Base-by-base conservation (phyloP, 768 basidiomycete species). In the Mycena pura region DNA sequence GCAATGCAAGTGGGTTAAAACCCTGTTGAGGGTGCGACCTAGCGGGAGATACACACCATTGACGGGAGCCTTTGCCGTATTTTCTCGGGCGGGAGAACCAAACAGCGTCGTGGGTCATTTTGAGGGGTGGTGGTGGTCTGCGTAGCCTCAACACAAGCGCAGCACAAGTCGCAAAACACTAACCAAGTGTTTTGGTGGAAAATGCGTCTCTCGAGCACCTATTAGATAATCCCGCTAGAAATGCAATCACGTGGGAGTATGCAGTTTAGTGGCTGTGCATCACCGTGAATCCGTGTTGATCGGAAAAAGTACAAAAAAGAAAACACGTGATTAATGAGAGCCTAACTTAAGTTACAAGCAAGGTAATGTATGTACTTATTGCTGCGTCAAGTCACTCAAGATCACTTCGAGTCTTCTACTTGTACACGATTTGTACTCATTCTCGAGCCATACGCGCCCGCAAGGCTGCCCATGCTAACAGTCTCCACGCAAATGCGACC, bases 71-170 rank as follows among this genome's bases (percentile, higher is more conserved):
- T 82, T 96, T 96, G 76, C 95, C 95, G 81, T 71, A 96, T 79
- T 93, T 96, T 78, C 95, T 87, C 64, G 95, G 95, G 73, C 92
- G 92, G 78, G 93, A 94, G 81, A 95, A 95, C 95, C 95, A 97
- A 81, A 97, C 89, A 72, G 94, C 90, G 85, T 96, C 93, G 93
- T 96, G 95, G 73, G 95, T 95, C 95, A 96, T 94, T 81, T 85
- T 89, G 60, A 55, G 52, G 65, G 65, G 57, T 72, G 68, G 64
- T 60, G 57, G 63, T n/a, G 63, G 15, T 60, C 58, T 60, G 58
- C 7, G 32, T 27, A 21, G 36, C 32, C 22, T 59, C 19, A 59
- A 44, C 22, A 8, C n/a, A 14, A 21, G 34, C n/a, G 50, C 43
- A 15, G 25, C 34, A 21, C 8, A 6, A 7, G 17, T 13, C 22